phyloP scores from a whole-genome alignment of 2,329 filamentous ascomycete species.

The Ceratocystis colombiana region DNA sequence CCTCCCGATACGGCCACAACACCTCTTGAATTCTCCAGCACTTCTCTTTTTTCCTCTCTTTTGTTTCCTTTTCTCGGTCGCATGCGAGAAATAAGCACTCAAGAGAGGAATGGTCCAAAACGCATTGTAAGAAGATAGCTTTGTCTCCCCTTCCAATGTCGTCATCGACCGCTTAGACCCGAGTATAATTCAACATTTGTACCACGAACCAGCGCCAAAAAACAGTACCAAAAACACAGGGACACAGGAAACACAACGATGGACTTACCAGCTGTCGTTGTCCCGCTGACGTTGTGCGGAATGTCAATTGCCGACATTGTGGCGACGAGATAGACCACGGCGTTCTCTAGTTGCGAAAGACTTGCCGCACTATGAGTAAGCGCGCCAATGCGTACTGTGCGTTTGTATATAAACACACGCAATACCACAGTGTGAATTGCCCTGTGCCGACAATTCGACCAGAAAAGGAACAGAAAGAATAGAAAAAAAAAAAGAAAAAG shows the following conservation, averaged over 20 bases:
- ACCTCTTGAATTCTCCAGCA: too few relatives aligned
- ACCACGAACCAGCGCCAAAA: neutral
- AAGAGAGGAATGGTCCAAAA: neutral
- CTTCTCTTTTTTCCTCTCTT: too few relatives aligned
- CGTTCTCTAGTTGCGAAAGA: slow-evolving; percentile 4
- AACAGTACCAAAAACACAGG: neutral
- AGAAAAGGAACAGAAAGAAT: neutral
- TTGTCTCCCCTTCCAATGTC: slow-evolving; percentile 4
- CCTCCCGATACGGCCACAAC: too few relatives aligned
- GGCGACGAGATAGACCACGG: neutral
- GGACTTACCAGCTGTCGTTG: slow-evolving; percentile 18
- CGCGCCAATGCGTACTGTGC: slow-evolving; percentile 2
- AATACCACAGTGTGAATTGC: neutral
- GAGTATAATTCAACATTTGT: neutral
- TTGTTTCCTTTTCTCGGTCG: too few relatives aligned
- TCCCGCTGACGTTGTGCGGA: slow-evolving; percentile 1
- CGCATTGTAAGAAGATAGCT: neutral
- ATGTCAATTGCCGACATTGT: slow-evolving; percentile 19
- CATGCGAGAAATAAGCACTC: neutral
- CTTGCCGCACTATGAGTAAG: neutral
- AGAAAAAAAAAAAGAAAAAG: neutral
- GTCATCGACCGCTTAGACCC: slow-evolving; percentile 13
- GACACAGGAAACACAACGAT: neutral
- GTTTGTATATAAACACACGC: neutral
- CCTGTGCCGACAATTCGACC: neutral